Evolutionary conservation across 2,329 filamentous ascomycete species (phyloP), one percentile per base, ranked within the genome.

Genomic region (Claviceps sp.): DNA sequence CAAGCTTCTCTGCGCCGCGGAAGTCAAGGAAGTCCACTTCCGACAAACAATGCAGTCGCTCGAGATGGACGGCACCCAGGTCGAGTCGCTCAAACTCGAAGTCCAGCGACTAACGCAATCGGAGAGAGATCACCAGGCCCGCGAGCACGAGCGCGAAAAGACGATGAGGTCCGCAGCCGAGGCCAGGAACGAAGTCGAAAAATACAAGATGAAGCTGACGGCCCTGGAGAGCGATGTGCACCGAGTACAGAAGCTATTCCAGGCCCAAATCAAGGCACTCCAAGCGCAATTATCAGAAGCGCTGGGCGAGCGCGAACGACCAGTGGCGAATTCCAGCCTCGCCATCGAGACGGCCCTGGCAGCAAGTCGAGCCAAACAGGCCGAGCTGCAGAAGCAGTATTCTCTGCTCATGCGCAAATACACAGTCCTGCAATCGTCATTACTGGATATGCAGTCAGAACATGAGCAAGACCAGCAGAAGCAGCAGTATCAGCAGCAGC

Each of bases 11-110:
- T 80, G 84, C 40, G 78, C 81, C 36, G 79, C 78, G 0, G 87
- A 93, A 65, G 79, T 82, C 5, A 79, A 81, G 54, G 84, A 87
- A 60, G 66, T 85, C 36, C 74, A 74, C 51, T 74, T 77, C 52
- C 75, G 79, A 54, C 83, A 88, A 60, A 78, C 80, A 52, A 71
- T 84, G 57, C 76, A 82, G 58, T 76, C 79, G 11, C 74, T 83
- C 37, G 77, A 85, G 60, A 73, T 77, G 16, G 77, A 79, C 49
- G 70, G 78, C 2, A 73, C 76, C 48, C 81, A 87, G 58, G 67
- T 85, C 47, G 76, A 81, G 54, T 70, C 72, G 37, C 68, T 88
- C 16, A 76, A 76, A 53, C 68, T 68, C 1, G 78, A 86, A 57
- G 74, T 85, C 2, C 70, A 75, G 22, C 73, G 77, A 30, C 69